phyloP scores from a whole-genome alignment of 371 early-diverging fungal genomes.

The Umbelopsis sp. region DNA sequence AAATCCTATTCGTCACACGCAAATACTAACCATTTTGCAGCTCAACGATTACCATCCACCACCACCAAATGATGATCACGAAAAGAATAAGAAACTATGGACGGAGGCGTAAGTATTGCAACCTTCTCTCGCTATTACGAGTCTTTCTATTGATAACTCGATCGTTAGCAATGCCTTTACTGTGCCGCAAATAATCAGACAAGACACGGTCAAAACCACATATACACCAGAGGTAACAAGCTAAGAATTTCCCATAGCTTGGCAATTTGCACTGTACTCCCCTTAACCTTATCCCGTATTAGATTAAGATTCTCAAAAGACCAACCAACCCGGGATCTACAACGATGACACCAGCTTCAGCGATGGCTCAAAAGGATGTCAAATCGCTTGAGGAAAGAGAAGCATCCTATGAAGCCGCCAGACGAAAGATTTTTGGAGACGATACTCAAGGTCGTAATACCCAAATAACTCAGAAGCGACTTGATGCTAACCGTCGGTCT shows the following conservation, averaged over 20 bases:
- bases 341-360: background rate
- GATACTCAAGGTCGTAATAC: background rate
- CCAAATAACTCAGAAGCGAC: background rate
- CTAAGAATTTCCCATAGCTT: background rate
- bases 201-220: background rate
- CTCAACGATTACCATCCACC: conserved; percentile 11
- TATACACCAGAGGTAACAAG: background rate
- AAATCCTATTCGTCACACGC: background rate
- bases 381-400: background rate
- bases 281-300: background rate
- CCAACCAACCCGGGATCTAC: conserved; percentile 12
- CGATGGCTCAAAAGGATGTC: background rate
- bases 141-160: background rate
- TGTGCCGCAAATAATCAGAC: conserved; percentile 9
- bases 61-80: conserved; percentile 12
- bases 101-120: background rate
- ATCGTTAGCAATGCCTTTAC: background rate
- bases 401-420: background rate
- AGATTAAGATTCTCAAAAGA: conserved; percentile 15
- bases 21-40: background rate
- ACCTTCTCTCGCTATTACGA: background rate
- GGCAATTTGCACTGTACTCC: background rate
- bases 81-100: conserved; percentile 6
- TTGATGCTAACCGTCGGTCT: background rate
- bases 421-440: conserved; percentile 8